Conservation (phyloP, 805 yeast genomes). For the Yarrowia osloensis region DNA sequence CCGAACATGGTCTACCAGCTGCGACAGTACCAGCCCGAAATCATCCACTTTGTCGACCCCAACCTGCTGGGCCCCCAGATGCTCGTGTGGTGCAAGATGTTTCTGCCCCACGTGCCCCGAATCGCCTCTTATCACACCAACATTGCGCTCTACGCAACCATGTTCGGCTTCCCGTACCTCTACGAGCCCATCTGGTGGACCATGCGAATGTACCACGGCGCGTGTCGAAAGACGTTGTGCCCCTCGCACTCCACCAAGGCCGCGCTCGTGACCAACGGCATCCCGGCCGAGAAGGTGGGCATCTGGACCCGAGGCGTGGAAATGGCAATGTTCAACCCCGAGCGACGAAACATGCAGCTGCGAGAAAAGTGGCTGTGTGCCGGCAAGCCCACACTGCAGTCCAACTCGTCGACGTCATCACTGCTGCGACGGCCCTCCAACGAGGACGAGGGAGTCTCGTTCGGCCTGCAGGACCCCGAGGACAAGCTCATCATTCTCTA, state of each 20-base stretch:
- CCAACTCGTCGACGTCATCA: slow-evolving; percentile 17
- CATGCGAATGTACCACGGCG: slow-evolving; percentile 40
- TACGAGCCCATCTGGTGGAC: slow-evolving; percentile 33
- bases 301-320: slow-evolving; percentile 36
- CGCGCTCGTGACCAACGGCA: slow-evolving; percentile 33
- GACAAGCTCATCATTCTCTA: slow-evolving; percentile 32
- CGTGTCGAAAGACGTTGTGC: slow-evolving; percentile 39
- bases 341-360: slow-evolving; percentile 14
- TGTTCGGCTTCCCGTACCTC: slow-evolving; percentile 33
- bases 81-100: slow-evolving; percentile 31
- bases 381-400: slow-evolving; percentile 1
- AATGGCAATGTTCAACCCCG: slow-evolving; percentile 31
- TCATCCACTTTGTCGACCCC: slow-evolving; percentile 35
- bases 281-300: slow-evolving; percentile 28
- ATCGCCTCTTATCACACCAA: slow-evolving; percentile 35
- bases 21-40: slow-evolving; percentile 32
- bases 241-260: slow-evolving; percentile 39
- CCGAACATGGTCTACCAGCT: slow-evolving; percentile 27
- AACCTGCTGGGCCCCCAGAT: slow-evolving; percentile 35
- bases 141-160: slow-evolving; percentile 34
- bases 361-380: slow-evolving; percentile 32
- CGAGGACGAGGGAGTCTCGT: slow-evolving; percentile 33
- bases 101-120: slow-evolving; percentile 32
- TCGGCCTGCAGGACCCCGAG: slow-evolving; percentile 25
- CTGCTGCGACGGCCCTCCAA: slow-evolving; percentile 24